Base-by-base conservation (phyloP, 345 rosid genomes). In the Arabis hirsuta region DNA sequence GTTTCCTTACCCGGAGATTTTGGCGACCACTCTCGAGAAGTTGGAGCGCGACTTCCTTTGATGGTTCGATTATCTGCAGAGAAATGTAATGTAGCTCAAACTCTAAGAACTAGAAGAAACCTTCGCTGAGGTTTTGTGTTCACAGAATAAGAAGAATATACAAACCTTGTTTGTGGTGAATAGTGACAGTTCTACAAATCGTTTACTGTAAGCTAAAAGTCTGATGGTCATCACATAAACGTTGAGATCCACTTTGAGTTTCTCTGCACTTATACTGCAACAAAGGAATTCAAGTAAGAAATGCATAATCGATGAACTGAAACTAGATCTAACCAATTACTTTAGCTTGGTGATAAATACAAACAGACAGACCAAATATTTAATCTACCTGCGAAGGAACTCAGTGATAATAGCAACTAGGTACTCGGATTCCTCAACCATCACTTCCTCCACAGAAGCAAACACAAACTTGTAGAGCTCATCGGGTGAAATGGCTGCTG, bases 1-100 rank as follows among this genome's bases (percentile, higher is more conserved):
- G 83, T 82, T 96, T 92, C 86, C 96, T 85, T 46, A 85, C 83
- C 73, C 81, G 84, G 22, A 34, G 41, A 79, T 84, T 87, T 67
- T 90, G 91, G 55, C 87, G 65, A 70, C 98, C 98, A 2, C 88
- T 83, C 71, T 90, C 98, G 48, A 90, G 76, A 57, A 92, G 91
- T 75, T 96, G 96, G 79, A 92, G 55, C 44, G 99, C 98, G 24
- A 92, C 98, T 81, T 96, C 96, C 80, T 89, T 96, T 11, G 99
- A 96, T 41, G 96, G 97, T 73, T 92, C 97, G 20, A 96, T 81
- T 81, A 92, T 86, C 99, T 96, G 83, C 51, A 78, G 14, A 26
- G 44, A 59, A 73, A 77, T 43, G 76, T 27, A 22, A 53, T 45
- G 22, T 60, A 45, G 7, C 34, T 38, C 63, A 65, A 68, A 31